phyloP scores from a whole-genome alignment of 306 rosid genomes.

The Inga laurina region DNA sequence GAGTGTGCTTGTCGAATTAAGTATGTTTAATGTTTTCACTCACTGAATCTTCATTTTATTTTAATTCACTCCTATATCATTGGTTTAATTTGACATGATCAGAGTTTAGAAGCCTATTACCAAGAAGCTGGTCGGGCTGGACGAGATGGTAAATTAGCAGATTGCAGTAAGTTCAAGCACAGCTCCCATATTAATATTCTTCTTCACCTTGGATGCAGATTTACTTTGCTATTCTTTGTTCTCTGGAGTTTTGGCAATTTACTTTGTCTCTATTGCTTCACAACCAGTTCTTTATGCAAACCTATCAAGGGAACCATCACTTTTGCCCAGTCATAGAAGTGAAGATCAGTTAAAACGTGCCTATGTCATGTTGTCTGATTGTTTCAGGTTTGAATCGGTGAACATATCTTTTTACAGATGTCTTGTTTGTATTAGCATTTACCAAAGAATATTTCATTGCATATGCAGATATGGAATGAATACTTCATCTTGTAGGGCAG shows the following conservation, averaged over 20 bases:
- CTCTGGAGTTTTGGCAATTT: background rate
- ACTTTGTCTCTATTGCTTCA: constrained; percentile 12
- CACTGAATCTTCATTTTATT: background rate
- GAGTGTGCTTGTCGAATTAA: background rate
- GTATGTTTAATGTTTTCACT: constrained; percentile 18
- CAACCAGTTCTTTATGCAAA: constrained; percentile 78
- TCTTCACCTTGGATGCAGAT: constrained; percentile 12
- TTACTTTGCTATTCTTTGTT: constrained; percentile 16
- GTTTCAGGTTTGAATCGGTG: constrained; percentile 74
- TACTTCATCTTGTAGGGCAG: constrained; percentile 79
- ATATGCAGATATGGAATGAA: constrained; percentile 83
- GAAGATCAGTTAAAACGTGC: constrained; percentile 78
- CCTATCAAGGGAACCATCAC: constrained; percentile 73
- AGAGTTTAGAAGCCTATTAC: constrained; percentile 97
- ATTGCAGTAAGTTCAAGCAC: constrained; percentile 67
- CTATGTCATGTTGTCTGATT: constrained; percentile 78
- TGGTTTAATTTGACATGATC: constrained; percentile 27
- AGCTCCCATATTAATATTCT: background rate
- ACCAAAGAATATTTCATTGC: background rate
- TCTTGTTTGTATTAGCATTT: constrained; percentile 18
- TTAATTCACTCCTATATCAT: constrained; percentile 21
- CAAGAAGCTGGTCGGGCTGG: constrained; percentile 99
- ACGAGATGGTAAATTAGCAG: constrained; percentile 88
- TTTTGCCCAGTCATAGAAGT: constrained; percentile 82
- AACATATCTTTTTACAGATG: constrained; percentile 28